Base-by-base conservation (phyloP, 345 rosid species). In the Streptanthus diversifolius region DNA sequence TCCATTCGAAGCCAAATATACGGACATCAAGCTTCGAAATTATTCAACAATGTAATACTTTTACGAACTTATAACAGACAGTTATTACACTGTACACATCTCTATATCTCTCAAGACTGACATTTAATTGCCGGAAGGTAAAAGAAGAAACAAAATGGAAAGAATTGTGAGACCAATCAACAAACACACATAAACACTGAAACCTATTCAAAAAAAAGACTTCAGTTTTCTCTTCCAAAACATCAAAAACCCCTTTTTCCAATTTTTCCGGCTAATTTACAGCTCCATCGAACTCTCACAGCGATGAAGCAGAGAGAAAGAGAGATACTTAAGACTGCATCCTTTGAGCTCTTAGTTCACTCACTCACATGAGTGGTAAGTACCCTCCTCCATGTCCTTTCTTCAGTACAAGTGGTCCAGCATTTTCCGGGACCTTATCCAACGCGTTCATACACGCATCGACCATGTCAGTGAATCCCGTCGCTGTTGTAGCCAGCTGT, bases 351-450 rank as follows among this genome's bases (percentile, higher is more conserved):
- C 24, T 57, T 52, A 22, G 44, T 45, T 41, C 60, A 18, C 41
- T 36, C 61, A 60, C 63, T 91, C 82, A 91, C 99, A 91, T 95
- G 72, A 95, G 77, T 3, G 99, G 99, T 53, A 95, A 85, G 85
- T 84, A 95, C 24, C 93, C 95, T 54, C 99, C 99, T 4, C 99
- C 99, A 4, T 91, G 99, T 47, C 99, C 98, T 83, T 77, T 90
- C 74, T 92, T 80, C 17, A 91, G 82, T 19, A 95, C 87, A 29
- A 92, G 93, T 3, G 92, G 98, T 2, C 88, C 93, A 0, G 87
- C 85, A 17, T 62, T 82, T 2, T 91, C 99, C 5, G 98, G 97
- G 67, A 90, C 88, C 80, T 80, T 85, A 73, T 95, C 99, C 51
- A 90, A 57, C 27, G 80, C 86, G 70, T 76, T 86, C 66, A 41